Conservation (phyloP, 345 rosid species). For the Microthlaspi erraticum region DNA sequence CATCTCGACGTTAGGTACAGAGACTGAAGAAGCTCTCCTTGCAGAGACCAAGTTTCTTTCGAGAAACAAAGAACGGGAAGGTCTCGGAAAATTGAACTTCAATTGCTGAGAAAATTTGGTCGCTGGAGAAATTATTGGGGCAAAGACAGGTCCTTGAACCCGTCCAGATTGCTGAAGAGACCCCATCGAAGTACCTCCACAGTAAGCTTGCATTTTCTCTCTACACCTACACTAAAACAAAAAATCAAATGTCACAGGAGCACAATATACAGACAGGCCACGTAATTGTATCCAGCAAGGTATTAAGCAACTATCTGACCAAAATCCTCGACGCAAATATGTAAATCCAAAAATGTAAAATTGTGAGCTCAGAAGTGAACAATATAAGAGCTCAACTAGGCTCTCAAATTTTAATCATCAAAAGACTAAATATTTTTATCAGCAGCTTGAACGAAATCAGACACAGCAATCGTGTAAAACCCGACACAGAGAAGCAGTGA, state of each 20-base stretch:
- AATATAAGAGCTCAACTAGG: background rate
- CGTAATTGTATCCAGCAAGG: background rate
- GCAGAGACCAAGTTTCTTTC: conserved; percentile 59
- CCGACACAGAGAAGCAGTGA: conserved; percentile 6
- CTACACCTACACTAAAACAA: background rate
- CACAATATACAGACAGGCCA: conserved; percentile 5
- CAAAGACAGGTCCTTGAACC: conserved; percentile 49
- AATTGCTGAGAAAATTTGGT: conserved; percentile 50
- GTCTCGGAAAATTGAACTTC: conserved; percentile 50
- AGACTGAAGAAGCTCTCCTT: conserved; percentile 59
- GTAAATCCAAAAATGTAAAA: background rate
- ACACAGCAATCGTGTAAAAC: background rate
- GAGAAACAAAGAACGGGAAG: conserved; percentile 46
- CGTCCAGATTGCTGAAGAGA: conserved; percentile 63
- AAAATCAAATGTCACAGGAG: background rate
- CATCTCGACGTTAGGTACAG: conserved; percentile 56
- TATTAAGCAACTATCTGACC: background rate
- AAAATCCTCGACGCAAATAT: background rate
- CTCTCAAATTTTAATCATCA: background rate
- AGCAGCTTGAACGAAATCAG: conserved; percentile 3
- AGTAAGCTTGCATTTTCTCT: conserved; percentile 57
- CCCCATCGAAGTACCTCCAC: conserved; percentile 59
- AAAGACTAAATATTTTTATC: conserved; percentile 9
- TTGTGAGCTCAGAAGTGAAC: background rate
- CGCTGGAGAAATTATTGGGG: conserved; percentile 39